Evolutionary conservation across 768 basidiomycete species (phyloP).

Genomic region (Russula sp.): DNA sequence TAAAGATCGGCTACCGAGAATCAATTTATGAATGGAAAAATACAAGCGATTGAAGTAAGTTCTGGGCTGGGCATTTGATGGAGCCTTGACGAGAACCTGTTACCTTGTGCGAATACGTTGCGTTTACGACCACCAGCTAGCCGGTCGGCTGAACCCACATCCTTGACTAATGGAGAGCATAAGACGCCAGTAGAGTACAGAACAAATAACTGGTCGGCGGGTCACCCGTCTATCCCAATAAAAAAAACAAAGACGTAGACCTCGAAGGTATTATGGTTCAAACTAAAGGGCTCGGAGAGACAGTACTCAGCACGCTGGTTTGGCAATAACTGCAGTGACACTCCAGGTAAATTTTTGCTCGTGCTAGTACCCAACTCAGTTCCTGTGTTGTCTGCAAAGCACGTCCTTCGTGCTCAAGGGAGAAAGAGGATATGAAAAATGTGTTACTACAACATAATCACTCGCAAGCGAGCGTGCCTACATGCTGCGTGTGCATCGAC

Average conservation of each 20-base stretch:
- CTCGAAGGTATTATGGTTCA: not conserved
- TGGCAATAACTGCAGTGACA: no score
- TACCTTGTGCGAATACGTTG: not conserved
- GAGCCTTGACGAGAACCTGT: not conserved
- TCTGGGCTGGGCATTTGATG: not conserved
- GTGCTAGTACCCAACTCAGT: no score
- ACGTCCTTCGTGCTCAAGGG: no score
- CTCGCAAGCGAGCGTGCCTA: constrained; percentile 10
- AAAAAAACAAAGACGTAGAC: not conserved
- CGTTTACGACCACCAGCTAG: not conserved
- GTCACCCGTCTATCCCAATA: no score
- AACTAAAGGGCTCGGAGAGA: not conserved
- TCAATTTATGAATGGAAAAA: constrained; percentile 88
- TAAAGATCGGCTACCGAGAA: constrained; percentile 79
- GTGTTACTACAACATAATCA: not conserved
- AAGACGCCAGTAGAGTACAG: no score
- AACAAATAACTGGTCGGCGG: no score
- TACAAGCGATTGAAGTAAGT: constrained; percentile 66
- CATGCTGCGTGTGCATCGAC: not conserved
- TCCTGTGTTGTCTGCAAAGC: no score
- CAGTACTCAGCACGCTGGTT: no score
- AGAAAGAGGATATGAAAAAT: not conserved
- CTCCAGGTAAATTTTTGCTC: no score
- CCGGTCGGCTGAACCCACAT: not conserved
- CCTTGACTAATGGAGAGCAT: constrained; percentile 12